Percentiles rank a stretch among this genome's conserved stretches.
These are phyloP conservation scores for Cantharellus cinnabarinus DNA, from an alignment of 768 basidiomycete species.

Conservation along the genomic window DNA sequence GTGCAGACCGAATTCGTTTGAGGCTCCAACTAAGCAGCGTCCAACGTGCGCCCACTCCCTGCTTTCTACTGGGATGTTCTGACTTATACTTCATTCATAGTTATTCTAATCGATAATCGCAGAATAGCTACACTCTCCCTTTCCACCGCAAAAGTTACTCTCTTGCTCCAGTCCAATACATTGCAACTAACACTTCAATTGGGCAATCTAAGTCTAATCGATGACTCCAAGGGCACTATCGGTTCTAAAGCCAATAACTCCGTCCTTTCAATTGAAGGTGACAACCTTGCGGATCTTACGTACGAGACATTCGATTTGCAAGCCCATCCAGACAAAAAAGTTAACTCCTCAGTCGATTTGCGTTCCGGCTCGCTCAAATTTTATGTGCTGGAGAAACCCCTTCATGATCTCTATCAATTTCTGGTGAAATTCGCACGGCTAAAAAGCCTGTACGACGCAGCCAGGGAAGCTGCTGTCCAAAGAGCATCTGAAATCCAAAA, in stretches of 20 bases:
- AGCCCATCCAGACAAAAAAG: constrained; percentile 34
- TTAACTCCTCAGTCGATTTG: constrained; percentile 67
- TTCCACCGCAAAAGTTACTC: constrained; percentile 71
- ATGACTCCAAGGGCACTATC: constrained; percentile 36
- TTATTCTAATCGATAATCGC: constrained; percentile 46
- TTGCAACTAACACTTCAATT: constrained; percentile 64
- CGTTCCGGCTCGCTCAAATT: constrained; percentile 78
- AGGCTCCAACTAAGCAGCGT: constrained; percentile 68
- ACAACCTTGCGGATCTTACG: constrained; percentile 80
- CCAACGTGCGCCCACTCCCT: constrained; percentile 30
- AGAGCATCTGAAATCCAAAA: constrained; percentile 80
- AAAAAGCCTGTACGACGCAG: constrained; percentile 87
- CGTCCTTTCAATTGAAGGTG: constrained; percentile 81
- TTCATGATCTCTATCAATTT: constrained; percentile 75
- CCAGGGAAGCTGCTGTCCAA: constrained; percentile 82
- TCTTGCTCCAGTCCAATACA: constrained; percentile 50
- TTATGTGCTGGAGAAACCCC: constrained; percentile 74
- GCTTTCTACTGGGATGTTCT: neutral
- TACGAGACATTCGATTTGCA: constrained; percentile 67
- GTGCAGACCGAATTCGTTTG: constrained; percentile 33
- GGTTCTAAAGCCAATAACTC: constrained; percentile 55
- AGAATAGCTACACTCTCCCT: constrained; percentile 71
- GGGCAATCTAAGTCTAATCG: constrained; percentile 63
- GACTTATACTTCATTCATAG: constrained; percentile 19
- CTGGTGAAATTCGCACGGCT: constrained; percentile 68